Conservation (phyloP, 75 land plant species). For the Selaginella moellendorffii region DNA sequence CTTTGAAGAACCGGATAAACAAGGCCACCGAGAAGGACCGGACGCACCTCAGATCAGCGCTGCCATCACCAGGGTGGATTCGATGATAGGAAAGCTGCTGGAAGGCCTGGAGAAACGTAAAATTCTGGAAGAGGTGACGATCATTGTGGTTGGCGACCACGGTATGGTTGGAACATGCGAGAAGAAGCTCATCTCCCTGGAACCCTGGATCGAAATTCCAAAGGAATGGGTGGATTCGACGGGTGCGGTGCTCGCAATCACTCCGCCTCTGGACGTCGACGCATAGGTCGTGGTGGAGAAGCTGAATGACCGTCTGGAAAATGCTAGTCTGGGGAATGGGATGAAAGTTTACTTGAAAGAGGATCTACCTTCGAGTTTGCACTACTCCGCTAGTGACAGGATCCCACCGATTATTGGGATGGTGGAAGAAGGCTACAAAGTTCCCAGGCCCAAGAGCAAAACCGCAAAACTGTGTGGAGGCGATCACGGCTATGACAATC, state of each 20-base stretch:
- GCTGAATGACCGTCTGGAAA: conserved; percentile 45
- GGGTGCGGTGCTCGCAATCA: too few species aligned
- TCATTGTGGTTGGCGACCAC: too few species aligned
- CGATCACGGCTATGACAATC: too few species aligned
- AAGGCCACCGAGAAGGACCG: conserved; percentile 69
- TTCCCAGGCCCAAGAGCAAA: too few species aligned
- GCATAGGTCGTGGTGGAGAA: conserved; percentile 32
- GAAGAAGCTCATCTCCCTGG: conserved; percentile 46
- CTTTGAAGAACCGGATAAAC: conserved; percentile 80
- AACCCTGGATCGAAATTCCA: conserved; percentile 42
- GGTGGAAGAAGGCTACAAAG: conserved; percentile 55
- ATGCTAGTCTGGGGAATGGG: conserved; percentile 63
- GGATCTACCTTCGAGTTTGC: too few species aligned
- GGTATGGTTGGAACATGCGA: too few species aligned
- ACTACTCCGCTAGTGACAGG: too few species aligned
- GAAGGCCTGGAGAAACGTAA: conserved; percentile 56
- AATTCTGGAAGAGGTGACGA: too few species aligned
- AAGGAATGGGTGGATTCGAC: too few species aligned
- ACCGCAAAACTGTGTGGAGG: too few species aligned
- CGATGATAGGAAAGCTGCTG: conserved; percentile 52
- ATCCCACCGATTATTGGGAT: too few species aligned
- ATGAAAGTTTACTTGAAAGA: conserved; percentile 61
- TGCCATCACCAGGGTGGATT: conserved; percentile 42
- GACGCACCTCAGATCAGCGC: too few species aligned
- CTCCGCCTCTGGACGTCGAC: conserved; percentile 39